Evolutionary conservation across 805 yeast species (phyloP), one percentile per base, ranked within the genome.

Genomic region (Novakomyces olei): DNA sequence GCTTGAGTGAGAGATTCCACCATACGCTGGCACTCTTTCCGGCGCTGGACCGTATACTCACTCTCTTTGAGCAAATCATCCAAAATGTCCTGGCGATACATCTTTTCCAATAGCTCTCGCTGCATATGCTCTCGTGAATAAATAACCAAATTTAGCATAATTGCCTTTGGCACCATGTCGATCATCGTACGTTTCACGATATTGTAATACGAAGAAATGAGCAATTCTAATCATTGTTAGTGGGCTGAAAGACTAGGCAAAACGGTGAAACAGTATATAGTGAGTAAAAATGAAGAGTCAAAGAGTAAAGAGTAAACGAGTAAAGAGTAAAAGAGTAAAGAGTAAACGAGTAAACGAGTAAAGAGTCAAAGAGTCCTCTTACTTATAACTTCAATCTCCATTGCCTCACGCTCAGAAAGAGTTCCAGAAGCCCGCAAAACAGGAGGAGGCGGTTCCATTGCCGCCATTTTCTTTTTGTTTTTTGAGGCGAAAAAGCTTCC

Each of bases 391-490:
- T 88, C 98, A 2, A 96, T 85, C 55, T 88, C 98, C 69, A 78
- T 74, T 16, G 85, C 70, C 58, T 88, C 98, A 44, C 95, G 72
- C 53, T 88, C 98, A 12, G 92, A 72, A 77, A 88, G 65, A 26
- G 71, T 65, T 32, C 95, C 94, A 15, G 85, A 70, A 5, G 96
- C 96, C 53, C 83, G 75, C 47, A 85, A 67, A 4, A 81, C 83
- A 23, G 92, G 70, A 27, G 98, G 98, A 32, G 98, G 98, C 2
- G 96, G 85, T 55, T 85, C 98, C 85, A 85, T 77, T 14, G 79
- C 72, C 19, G 91, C 95, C 46, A 83, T 63, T 56, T 88, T 73
- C 66, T 83, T 83, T 58, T 83, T 88, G 53, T 80, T 80, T 57
- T 81, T 83, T 4, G 85, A 68, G 6, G 83, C 69, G 56, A 88